Base-by-base conservation (phyloP, 2,329 filamentous ascomycete species). In the Pestalotiopsis sp. region DNA sequence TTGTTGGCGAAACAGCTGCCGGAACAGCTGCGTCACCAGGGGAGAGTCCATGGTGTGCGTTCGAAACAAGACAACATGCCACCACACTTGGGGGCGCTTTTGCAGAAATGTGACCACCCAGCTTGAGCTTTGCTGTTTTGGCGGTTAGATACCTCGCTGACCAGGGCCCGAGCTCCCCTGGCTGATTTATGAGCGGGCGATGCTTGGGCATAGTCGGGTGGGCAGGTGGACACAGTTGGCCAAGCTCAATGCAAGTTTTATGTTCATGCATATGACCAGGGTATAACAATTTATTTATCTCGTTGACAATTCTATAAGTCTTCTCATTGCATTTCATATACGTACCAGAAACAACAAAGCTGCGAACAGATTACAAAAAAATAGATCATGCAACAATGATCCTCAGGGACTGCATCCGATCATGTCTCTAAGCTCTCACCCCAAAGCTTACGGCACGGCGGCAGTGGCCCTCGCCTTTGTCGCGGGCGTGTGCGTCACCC, bases 1-100 rank as follows among this genome's bases (percentile, higher is more conserved):
- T 62, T 89, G 88, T 76, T 95, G 93, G 59, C 90, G 89, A 75
- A 97, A 97, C 57, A 98, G 88, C 83, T 94, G 93, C 75, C 92
- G 90, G 77, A 98, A 95, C 77, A 97, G 87, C 78, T 91, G 92
- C 63, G 89, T 89, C 73, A 94, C 86, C 71, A 93, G 84, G 69
- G 92, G 91, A 20, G 93, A 95, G 82, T 97, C 94, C 94, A 97
- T 97, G 73, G 73, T 73, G 64, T 49, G 64, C 70, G 25, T 25
- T 12, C 20, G 17, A 23, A 13, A 45, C 11, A 12, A 31, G 39
- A 64, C 13, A 49, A 38, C 61, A 27, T 38, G 38, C 61, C 25
- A 45, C 61, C 11, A 7, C 64, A 38, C 71, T 64, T 65, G 25
- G 64, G 38, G 36, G 61, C 60, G 49, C 41, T 52, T 57, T 9